Evolutionary conservation across 2,329 filamentous ascomycete species (phyloP).

Genomic region (Scopulariopsis brevicaulis): DNA sequence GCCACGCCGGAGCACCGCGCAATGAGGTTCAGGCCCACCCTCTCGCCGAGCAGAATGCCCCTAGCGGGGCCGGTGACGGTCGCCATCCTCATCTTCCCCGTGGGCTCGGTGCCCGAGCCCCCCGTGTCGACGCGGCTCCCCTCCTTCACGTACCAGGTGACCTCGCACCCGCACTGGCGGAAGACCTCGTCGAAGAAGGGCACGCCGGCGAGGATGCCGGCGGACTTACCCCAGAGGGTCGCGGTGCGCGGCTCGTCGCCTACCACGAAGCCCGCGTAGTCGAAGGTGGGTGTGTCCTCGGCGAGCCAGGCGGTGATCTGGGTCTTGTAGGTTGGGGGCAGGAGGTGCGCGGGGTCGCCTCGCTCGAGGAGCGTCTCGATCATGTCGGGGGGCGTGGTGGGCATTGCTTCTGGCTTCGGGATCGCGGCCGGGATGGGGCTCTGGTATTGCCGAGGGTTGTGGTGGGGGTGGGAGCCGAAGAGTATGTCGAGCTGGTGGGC

Average conservation of each 20-base stretch:
- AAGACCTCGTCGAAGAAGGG: conserved; percentile 97
- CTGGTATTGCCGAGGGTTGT: not conserved
- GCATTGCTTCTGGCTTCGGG: conserved; percentile 1
- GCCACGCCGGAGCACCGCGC: conserved; percentile 88
- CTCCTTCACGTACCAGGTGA: conserved; percentile 78
- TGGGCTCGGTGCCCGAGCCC: conserved; percentile 27
- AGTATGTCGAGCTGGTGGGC: not conserved
- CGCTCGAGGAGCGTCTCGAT: conserved; percentile 13
- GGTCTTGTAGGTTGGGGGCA: conserved; percentile 76
- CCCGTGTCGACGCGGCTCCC: conserved; percentile 56
- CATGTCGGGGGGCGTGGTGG: conserved; percentile 6
- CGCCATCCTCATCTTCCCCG: conserved; percentile 50
- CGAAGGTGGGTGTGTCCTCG: conserved; percentile 92
- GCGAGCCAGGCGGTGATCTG: conserved; percentile 77
- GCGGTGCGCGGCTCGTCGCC: conserved; percentile 55
- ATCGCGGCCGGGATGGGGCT: not conserved
- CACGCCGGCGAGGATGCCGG: conserved; percentile 76
- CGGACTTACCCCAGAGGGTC: conserved; percentile 58
- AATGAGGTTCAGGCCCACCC: conserved; percentile 84
- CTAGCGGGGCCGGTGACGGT: conserved; percentile 78
- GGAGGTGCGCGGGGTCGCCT: conserved; percentile 51
- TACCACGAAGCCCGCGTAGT: conserved; percentile 96
- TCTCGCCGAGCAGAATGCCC: conserved; percentile 74
- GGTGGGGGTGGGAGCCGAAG: not conserved
- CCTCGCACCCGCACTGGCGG: conserved; percentile 75